Base-by-base conservation (phyloP, 116 monocot genomes). In the Iris pallida region DNA sequence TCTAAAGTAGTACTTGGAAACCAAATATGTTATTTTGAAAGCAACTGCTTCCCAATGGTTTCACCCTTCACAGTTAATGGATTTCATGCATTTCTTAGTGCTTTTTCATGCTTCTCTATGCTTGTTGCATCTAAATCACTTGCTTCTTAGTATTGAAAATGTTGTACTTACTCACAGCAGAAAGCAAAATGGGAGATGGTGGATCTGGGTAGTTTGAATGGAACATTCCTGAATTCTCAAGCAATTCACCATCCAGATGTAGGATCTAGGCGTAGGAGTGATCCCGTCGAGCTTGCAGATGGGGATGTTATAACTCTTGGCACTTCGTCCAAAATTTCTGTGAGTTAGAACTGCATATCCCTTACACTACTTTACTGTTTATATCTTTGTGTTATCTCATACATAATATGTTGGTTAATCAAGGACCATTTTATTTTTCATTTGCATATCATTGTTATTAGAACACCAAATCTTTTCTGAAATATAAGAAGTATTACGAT, bases 171-270 rank as follows among this genome's bases (percentile, higher is more conserved):
- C 49, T 60, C 62, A 5, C 53, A 68, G 49, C 79, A 95, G 97
- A 92, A 56, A 57, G 76, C 54, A 45, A 85, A 68, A 77, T 90
- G 90, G 97, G 97, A 92, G 73, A 68, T 97, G 53, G 77, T 87
- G 20, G 92, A 97, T 57, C 64, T 87, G 83, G 97, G 97, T 46
- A 97, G 97, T 75, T 83, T 97, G 68, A 97, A 97, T 77, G 97
- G 97, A 72, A 92, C 97, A 11, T 79, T 82, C 44, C 51, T 97
- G 66, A 97, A 97, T 45, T 87, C 90, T 58, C 72, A 59, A 15
- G 65, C 77, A 59, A 73, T 97, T 60, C 74, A 77, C 51, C 81
- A 87, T 73, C 78, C 78, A 15, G 81, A 85, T 76, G 67, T 59
- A 57, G 85, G 71, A 73, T 74, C 76, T 73, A 85, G 90, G 20